A percentile compares a stretch with the other conserved stretches of the same genome.
Evolutionary conservation across 495 filamentous ascomycete species (phyloP).

Genomic region (Lepraria neglecta): DNA sequence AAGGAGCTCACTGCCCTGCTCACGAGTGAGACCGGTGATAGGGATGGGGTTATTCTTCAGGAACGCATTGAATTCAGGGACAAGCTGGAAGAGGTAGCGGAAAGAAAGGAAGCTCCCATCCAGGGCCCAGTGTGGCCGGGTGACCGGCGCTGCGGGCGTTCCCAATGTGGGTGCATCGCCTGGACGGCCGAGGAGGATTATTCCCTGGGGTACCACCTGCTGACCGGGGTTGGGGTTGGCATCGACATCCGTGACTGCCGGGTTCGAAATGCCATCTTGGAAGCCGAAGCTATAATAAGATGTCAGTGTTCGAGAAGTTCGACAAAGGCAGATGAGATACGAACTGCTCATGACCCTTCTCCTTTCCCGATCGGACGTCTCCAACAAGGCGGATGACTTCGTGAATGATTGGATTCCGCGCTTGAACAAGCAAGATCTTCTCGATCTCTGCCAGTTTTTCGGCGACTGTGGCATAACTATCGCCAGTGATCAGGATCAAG

Average conservation of each 20-base stretch:
- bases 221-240: slow-evolving; percentile 26
- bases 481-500: slow-evolving; percentile 30
- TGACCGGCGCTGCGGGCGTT: background rate
- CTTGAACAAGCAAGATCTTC: slow-evolving; percentile 24
- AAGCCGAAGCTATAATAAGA: slow-evolving; percentile 33
- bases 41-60: slow-evolving; percentile 27
- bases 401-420: slow-evolving; percentile 23
- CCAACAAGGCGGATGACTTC: slow-evolving; percentile 30
- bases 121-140: slow-evolving; percentile 34
- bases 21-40: slow-evolving; percentile 10
- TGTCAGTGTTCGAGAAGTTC: slow-evolving; percentile 16
- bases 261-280: slow-evolving; percentile 34
- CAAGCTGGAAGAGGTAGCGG: slow-evolving; percentile 36
- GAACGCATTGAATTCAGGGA: slow-evolving; percentile 33
- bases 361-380: slow-evolving; percentile 31
- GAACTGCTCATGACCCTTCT: slow-evolving; percentile 37
- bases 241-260: slow-evolving; percentile 29
- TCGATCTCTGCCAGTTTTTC: slow-evolving; percentile 25
- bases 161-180: slow-evolving; percentile 20
- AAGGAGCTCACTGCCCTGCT: slow-evolving; percentile 31
- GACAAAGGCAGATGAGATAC: slow-evolving; percentile 4
- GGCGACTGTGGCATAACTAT: slow-evolving; percentile 24
- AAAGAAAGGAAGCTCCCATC: slow-evolving; percentile 39
- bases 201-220: slow-evolving; percentile 27
- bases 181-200: slow-evolving; percentile 31